Evolutionary conservation across 805 yeast species (phyloP).

Genomic region (Wickerhamomyces subpelliculosus): DNA sequence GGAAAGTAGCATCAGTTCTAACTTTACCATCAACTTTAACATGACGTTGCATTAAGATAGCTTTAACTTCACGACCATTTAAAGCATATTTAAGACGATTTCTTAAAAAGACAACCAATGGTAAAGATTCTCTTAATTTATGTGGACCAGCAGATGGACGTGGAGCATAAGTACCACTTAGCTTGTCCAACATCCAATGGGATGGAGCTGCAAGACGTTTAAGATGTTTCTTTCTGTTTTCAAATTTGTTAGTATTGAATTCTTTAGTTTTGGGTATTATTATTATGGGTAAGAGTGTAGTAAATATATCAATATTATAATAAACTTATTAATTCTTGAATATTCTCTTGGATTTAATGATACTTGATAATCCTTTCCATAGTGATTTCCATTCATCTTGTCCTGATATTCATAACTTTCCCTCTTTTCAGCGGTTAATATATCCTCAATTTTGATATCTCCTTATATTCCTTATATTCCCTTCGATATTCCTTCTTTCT

Average conservation of each 20-base stretch:
- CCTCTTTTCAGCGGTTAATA: too few species aligned
- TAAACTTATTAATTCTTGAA: too few species aligned
- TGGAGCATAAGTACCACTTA: conserved; percentile 99
- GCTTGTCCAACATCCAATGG: conserved; percentile 99
- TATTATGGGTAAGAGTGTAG: too few species aligned
- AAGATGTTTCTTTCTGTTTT: conserved; percentile 91
- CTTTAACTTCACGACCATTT: conserved; percentile 98
- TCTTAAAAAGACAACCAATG: conserved; percentile 93
- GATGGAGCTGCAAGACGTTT: conserved; percentile 99
- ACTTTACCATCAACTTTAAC: conserved; percentile 99
- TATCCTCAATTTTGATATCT: too few species aligned
- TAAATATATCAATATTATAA: too few species aligned
- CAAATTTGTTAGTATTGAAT: conserved; percentile 13
- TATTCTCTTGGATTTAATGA: too few species aligned
- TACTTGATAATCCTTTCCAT: too few species aligned
- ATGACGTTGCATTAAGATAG: conserved; percentile 96
- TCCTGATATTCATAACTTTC: too few species aligned
- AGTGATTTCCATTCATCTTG: too few species aligned
- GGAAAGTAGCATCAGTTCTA: conserved; percentile 98
- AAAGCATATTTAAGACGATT: conserved; percentile 98
- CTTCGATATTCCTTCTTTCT: too few species aligned
- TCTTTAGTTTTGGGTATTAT: background rate
- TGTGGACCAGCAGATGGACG: conserved; percentile 99
- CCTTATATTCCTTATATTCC: too few species aligned
- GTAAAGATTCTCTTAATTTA: conserved; percentile 96